Evolutionary conservation across 192 early-diverging fungal genomes (phyloP), one percentile per base, ranked within the genome.

Genomic region (Coemansia sp.): DNA sequence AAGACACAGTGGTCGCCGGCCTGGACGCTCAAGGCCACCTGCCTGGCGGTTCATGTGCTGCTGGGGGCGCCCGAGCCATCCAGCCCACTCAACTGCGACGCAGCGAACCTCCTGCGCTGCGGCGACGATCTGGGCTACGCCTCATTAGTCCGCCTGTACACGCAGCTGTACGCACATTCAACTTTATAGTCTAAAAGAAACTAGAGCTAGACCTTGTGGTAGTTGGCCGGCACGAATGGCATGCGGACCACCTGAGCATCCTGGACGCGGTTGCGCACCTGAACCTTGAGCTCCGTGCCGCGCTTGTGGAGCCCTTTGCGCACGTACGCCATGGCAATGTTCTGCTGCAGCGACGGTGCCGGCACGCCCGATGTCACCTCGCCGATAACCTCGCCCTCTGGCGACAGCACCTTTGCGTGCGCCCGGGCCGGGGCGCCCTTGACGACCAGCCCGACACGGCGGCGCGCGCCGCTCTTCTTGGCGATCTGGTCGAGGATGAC

Each of bases 271-370:
- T 83, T 83, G 64, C 96, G 83, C 36, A 99, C 96, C 58, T 86
- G 82, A 37, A 99, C 92, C 74, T 83, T 72, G 25, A 99, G 75
- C 47, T 83, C 78, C n/a, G 96, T 97, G n/a, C 86, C 90, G 17
- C 62, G 66, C 82, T 97, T 97, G 75, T 92, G 88, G 69, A 82
- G 78, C 8, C 92, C 92, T 48, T 80, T 80, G 63, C 82, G 74
- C 30, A 99, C 90, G 51, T 95, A 96, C 0, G 86, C 96, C 94
- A 99, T 99, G 11, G 94, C 96, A 51, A 99, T 76, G 77, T 99
- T 99, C 76, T 92, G 87, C 74, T 91, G 90, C 29, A 92, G 78
- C 3, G 82, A 81, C 3, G 96, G 96, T 5, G 85, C 83, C 20
- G 96, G 96, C 51, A 87, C 86, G 11, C 96, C 96, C 8, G 81